phyloP scores from a whole-genome alignment of 2,329 filamentous ascomycete genomes.

The Botrytis porri region DNA sequence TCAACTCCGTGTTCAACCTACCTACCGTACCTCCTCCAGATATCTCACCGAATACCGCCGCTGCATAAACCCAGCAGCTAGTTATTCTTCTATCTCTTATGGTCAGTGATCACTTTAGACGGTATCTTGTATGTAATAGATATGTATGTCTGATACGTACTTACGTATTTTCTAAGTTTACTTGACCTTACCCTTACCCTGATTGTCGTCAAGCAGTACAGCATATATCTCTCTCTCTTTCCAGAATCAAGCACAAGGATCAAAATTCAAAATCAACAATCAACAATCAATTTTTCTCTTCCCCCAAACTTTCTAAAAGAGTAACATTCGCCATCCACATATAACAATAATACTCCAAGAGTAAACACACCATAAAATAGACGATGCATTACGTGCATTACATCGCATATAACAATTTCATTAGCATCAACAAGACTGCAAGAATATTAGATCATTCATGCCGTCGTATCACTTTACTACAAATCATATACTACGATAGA shows the following conservation, averaged over 20 bases:
- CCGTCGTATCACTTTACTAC: background rate
- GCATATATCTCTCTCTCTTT: background rate
- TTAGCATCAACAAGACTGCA: background rate
- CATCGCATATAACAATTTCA: background rate
- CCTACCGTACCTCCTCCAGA: background rate
- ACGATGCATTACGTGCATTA: background rate
- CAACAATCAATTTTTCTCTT: background rate
- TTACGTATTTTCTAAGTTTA: background rate
- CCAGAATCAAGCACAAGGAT: background rate
- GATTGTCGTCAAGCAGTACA: background rate
- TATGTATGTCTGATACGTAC: background rate
- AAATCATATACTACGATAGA: background rate
- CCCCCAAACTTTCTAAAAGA: background rate
- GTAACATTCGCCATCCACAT: no score
- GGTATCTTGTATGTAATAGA: background rate
- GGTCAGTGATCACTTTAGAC: background rate
- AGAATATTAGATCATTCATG: background rate
- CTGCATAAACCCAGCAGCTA: background rate
- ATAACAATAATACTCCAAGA: background rate
- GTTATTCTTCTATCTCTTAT: background rate
- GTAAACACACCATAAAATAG: background rate
- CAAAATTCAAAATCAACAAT: no score
- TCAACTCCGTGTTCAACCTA: background rate
- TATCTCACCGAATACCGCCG: conserved; percentile 8
- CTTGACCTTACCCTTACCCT: background rate